Percentiles rank a stretch among this genome's conserved stretches.
phyloP scores from a whole-genome alignment of 805 yeast genomes.

The Pichia cabralensis region DNA sequence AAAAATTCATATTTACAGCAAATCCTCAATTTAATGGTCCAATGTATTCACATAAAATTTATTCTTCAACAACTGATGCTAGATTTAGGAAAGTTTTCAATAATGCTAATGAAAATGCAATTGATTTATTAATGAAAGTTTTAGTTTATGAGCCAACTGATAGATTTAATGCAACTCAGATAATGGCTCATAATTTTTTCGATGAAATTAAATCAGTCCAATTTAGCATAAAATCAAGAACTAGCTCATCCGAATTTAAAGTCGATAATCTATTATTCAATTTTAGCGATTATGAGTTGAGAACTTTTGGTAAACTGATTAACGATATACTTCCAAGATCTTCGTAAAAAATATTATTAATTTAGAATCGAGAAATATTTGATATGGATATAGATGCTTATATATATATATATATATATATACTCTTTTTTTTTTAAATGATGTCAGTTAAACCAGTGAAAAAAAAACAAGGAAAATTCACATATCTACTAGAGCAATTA shows the following conservation, averaged over 20 bases:
- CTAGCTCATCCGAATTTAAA: conserved; percentile 27
- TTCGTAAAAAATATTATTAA: too few relatives aligned
- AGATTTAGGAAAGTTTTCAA: conserved; percentile 56
- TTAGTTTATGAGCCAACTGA: conserved; percentile 84
- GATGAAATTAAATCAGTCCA: conserved; percentile 63
- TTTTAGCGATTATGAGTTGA: conserved; percentile 56
- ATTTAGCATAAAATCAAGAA: conserved; percentile 28
- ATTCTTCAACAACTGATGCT: conserved; percentile 18
- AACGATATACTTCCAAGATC: conserved; percentile 18
- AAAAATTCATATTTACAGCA: conserved; percentile 58
- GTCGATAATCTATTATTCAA: conserved; percentile 44
- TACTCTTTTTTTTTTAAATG: conserved; percentile 2
- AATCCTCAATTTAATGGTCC: conserved; percentile 73
- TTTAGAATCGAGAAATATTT: too few relatives aligned
- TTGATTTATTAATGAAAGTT: conserved; percentile 71
- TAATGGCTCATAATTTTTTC: conserved; percentile 82
- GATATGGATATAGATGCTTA: too few relatives aligned
- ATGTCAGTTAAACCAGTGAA: too few relatives aligned
- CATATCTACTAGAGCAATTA: too few relatives aligned
- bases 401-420: too few relatives aligned
- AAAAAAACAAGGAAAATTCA: too few relatives aligned
- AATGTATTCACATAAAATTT: conserved; percentile 50
- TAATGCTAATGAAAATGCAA: conserved; percentile 74
- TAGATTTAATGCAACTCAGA: conserved; percentile 72
- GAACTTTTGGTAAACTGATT: conserved; percentile 20